Base-by-base conservation (phyloP, 2,329 filamentous ascomycete genomes). In the Pestalotiopsis sp. region DNA sequence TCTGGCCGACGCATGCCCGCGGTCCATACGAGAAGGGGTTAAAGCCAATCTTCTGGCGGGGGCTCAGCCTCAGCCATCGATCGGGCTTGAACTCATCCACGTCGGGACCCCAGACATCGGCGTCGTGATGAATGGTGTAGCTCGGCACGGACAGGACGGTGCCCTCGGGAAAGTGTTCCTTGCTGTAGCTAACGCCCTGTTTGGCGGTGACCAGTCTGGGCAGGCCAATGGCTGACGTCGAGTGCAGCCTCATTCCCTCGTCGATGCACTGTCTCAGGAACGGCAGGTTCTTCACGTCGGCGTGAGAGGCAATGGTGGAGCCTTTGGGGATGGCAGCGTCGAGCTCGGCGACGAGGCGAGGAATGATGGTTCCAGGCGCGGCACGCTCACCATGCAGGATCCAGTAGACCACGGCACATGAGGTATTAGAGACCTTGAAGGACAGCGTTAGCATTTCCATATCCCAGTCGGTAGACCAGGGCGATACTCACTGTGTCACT, bases 181-280 rank as follows among this genome's bases (percentile, higher is more conserved):
- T 52, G 13, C 56, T 56, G 2, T 67, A 67, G 14, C 25, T 17
- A 9, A 67, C 65, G 0, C 65, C 65, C 3, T 41, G 27, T 11
- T 20, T 17, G 20, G 65, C 65, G 2, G 65, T 67, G 41, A 67
- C 65, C 0, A 67, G 58, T 14, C 65, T 25, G 5, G 65, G 65
- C 9, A 67, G 65, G 1, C 65, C 65, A n/a, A 67, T 59, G 20
- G 65, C 65, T 1, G 65, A 67, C 0, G 65, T 67, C 2, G 65
- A 67, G 56, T 67, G 65, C 14, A 67, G 20, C n/a, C 65, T 59
- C 65, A 67, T 67, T 23, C 52, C 65, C 65, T 67, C 65, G 13
- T 67, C 65, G 6, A 67, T 67, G 31, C 65, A 67, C 56, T 67
- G 65, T 59, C 65, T 39, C 14, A 67, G 56, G 27, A 67, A 67